Conservation (phyloP, 257 asterid genomes). For the Henckelia pumila region DNA sequence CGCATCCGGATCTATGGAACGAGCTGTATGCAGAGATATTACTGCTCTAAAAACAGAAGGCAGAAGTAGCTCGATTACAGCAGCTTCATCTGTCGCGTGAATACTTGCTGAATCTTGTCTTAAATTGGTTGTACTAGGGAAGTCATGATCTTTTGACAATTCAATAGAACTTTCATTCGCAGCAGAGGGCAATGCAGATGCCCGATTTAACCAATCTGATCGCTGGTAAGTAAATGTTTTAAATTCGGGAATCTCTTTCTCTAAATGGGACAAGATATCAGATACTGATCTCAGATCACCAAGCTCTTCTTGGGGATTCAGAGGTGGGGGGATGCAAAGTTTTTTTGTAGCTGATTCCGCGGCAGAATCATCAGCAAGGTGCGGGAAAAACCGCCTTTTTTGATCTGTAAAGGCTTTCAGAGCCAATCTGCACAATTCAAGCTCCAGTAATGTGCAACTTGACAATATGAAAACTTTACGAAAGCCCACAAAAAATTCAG, state of each 20-base stretch:
- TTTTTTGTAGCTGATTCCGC: slow-evolving; percentile 61
- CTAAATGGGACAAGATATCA: slow-evolving; percentile 61
- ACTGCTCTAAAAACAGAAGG: slow-evolving; percentile 82
- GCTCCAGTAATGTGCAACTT: not conserved
- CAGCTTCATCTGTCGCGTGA: slow-evolving; percentile 58
- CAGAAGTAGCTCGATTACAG: slow-evolving; percentile 67
- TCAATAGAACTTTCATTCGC: slow-evolving; percentile 49
- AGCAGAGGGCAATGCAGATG: slow-evolving; percentile 58
- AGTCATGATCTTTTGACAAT: slow-evolving; percentile 55
- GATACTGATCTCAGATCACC: slow-evolving; percentile 53
- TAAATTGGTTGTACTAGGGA: slow-evolving; percentile 50
- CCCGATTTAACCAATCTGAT: slow-evolving; percentile 83
- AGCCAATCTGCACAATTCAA: slow-evolving; percentile 65
- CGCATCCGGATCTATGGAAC: slow-evolving; percentile 80
- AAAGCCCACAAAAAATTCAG: not conserved
- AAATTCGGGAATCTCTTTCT: slow-evolving; percentile 67
- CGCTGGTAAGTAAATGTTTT: slow-evolving; percentile 70
- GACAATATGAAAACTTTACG: slow-evolving; percentile 1
- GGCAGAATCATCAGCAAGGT: slow-evolving; percentile 57
- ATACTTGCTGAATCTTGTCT: slow-evolving; percentile 53
- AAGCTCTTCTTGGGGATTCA: slow-evolving; percentile 47
- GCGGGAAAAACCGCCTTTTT: slow-evolving; percentile 82
- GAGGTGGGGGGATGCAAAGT: slow-evolving; percentile 45
- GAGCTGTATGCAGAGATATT: slow-evolving; percentile 82
- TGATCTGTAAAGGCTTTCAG: slow-evolving; percentile 90